phyloP scores from a whole-genome alignment of 192 early-diverging fungal species.

The Dispira parvispora region DNA sequence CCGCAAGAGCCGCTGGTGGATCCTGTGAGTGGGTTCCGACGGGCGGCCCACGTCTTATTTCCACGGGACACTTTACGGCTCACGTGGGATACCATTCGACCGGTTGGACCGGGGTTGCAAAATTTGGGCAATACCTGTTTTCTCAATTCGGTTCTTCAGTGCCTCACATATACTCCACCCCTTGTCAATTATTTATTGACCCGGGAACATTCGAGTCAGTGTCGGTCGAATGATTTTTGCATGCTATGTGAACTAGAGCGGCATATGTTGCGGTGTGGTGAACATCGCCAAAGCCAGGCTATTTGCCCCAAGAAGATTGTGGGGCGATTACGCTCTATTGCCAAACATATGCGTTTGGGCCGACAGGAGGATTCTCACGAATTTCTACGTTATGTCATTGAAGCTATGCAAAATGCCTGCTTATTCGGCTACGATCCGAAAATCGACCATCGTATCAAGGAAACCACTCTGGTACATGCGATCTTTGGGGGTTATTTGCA shows the following conservation, averaged over 20 bases:
- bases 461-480: constrained; percentile 55
- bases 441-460: constrained; percentile 51
- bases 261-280: constrained; percentile 40
- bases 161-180: constrained; percentile 57
- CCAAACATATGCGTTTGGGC: constrained; percentile 57
- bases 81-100: constrained; percentile 34
- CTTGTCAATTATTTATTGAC: constrained; percentile 48
- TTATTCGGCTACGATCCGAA: constrained; percentile 39
- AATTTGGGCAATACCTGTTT: constrained; percentile 69
- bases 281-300: constrained; percentile 15
- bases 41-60: constrained; percentile 36
- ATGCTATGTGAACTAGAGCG: constrained; percentile 54
- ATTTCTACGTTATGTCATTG: constrained; percentile 55
- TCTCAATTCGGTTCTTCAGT: constrained; percentile 64
- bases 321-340: constrained; percentile 45
- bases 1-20: constrained; percentile 22
- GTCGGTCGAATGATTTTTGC: constrained; percentile 45
- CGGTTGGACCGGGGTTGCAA: constrained; percentile 47
- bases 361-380: constrained; percentile 86
- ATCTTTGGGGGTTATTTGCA: constrained; percentile 75
- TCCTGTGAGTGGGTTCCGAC: constrained; percentile 38
- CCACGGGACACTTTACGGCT: constrained; percentile 31
- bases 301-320: constrained; percentile 51
- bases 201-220: constrained; percentile 37
- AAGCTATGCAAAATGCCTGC: constrained; percentile 45